Percentiles rank a stretch among this genome's conserved stretches.
These are phyloP conservation scores for Mrakia blollopis DNA, from an alignment of 768 basidiomycete species.

Conservation along the genomic window DNA sequence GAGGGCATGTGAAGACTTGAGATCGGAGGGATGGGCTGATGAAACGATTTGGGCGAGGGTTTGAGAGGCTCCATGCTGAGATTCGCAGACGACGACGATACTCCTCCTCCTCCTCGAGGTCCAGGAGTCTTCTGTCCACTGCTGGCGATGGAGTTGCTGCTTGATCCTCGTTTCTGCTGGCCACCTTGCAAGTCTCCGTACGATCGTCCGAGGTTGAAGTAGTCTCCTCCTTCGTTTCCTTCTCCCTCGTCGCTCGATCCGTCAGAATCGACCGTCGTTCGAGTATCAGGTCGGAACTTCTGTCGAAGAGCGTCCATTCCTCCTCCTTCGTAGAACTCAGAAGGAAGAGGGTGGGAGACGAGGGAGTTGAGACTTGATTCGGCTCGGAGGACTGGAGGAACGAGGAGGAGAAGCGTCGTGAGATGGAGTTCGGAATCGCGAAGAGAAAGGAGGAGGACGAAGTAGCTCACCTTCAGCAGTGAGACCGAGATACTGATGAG, in stretches of 20 bases:
- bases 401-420: background rate
- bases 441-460: no score
- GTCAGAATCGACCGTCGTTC: constrained; percentile 21
- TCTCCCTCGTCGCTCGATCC: constrained; percentile 22
- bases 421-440: background rate
- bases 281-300: constrained; percentile 59
- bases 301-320: constrained; percentile 84
- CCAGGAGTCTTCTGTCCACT: constrained; percentile 9
- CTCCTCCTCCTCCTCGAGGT: background rate
- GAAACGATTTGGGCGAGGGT: constrained; percentile 5
- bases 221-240: constrained; percentile 38
- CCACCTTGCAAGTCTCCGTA: constrained; percentile 34
- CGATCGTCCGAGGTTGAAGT: constrained; percentile 41
- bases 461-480: constrained; percentile 60
- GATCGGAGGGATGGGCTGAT: constrained; percentile 5
- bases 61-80: constrained; percentile 36
- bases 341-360: constrained; percentile 88
- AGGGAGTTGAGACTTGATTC: constrained; percentile 97
- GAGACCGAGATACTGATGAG: constrained; percentile 90
- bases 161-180: no score
- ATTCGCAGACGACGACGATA: background rate
- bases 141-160: constrained; percentile 10
- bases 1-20: background rate
- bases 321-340: constrained; percentile 84
- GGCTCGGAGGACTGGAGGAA: constrained; percentile 67